Percentiles rank a stretch among this genome's conserved stretches.
These are phyloP conservation scores for Aspergillus udagawae DNA, from an alignment of 2,329 filamentous ascomycete genomes.

Conservation along the genomic window DNA sequence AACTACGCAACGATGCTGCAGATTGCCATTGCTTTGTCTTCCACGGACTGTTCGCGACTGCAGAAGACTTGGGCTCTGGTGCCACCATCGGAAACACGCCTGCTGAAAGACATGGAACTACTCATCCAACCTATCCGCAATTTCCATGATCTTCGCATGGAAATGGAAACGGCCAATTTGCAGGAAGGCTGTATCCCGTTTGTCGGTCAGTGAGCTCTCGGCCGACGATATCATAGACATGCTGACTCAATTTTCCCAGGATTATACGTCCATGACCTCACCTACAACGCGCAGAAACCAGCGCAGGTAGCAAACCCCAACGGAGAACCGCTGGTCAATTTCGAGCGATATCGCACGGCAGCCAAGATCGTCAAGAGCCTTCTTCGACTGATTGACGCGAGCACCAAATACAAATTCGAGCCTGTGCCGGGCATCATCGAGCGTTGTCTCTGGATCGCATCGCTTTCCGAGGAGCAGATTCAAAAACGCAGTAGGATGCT, in stretches of 20 bases:
- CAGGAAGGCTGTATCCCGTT: slow-evolving; percentile 64
- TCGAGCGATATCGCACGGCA: slow-evolving; percentile 63
- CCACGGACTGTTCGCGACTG: slow-evolving; percentile 55
- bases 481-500: slow-evolving; percentile 42
- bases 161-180: slow-evolving; percentile 59
- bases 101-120: slow-evolving; percentile 56
- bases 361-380: slow-evolving; percentile 63
- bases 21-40: slow-evolving; percentile 59
- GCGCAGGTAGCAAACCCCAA: slow-evolving; percentile 48
- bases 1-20: slow-evolving; percentile 67
- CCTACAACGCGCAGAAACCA: slow-evolving; percentile 64
- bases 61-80: slow-evolving; percentile 58
- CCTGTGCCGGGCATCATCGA: slow-evolving; percentile 57
- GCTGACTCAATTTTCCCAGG: slow-evolving; percentile 34
- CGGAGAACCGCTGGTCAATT: slow-evolving; percentile 59
- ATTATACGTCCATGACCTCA: slow-evolving; percentile 63
- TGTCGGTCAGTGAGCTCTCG: slow-evolving; percentile 46
- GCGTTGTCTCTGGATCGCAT: slow-evolving; percentile 62
- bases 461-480: slow-evolving; percentile 57
- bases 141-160: slow-evolving; percentile 58
- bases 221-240: not conserved
- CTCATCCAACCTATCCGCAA: slow-evolving; percentile 61
- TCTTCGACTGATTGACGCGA: slow-evolving; percentile 60
- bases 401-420: slow-evolving; percentile 57
- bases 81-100: slow-evolving; percentile 49